phyloP scores from a whole-genome alignment of 2,329 filamentous ascomycete genomes.

The Cladophialophora yegresii region DNA sequence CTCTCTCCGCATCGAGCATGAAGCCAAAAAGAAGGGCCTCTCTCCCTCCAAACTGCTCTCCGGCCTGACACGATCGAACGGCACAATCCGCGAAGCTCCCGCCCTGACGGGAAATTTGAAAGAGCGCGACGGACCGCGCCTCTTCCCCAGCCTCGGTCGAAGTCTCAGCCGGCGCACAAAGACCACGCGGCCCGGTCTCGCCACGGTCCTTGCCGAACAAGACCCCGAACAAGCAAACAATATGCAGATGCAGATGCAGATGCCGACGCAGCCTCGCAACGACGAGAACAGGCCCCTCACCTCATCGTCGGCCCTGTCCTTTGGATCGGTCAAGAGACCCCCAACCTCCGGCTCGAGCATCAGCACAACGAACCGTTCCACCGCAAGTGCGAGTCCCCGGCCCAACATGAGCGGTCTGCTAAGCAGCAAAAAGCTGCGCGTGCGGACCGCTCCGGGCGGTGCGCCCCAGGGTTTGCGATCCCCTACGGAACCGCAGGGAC shows the following conservation, averaged over 20 bases:
- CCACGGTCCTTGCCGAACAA: slow-evolving; percentile 35
- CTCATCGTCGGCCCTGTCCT: slow-evolving; percentile 28
- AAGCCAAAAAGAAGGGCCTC: slow-evolving; percentile 31
- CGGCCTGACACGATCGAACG: slow-evolving; percentile 32
- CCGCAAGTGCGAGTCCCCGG: slow-evolving; percentile 22
- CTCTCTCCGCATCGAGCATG: slow-evolving; percentile 36
- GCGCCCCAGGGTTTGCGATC: neutral
- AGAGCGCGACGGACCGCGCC: slow-evolving; percentile 31
- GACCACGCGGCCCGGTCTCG: slow-evolving; percentile 28
- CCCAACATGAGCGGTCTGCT: slow-evolving; percentile 13
- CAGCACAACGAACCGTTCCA: slow-evolving; percentile 28
- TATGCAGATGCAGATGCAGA: slow-evolving; percentile 15
- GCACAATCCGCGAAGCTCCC: slow-evolving; percentile 34
- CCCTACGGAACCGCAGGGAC: neutral
- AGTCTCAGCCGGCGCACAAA: slow-evolving; percentile 34
- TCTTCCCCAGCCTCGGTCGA: slow-evolving; percentile 34
- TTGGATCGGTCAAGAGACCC: slow-evolving; percentile 27
- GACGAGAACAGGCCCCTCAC: slow-evolving; percentile 36
- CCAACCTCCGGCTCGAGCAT: slow-evolving; percentile 29
- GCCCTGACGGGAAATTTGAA: slow-evolving; percentile 31
- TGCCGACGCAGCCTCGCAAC: slow-evolving; percentile 20
- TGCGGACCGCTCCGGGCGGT: neutral
- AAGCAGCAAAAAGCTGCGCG: slow-evolving; percentile 4
- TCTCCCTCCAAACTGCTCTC: slow-evolving; percentile 36
- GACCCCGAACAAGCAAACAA: slow-evolving; percentile 35